Conservation (phyloP, 208 protist species). For the Trichomonas gallinae region DNA sequence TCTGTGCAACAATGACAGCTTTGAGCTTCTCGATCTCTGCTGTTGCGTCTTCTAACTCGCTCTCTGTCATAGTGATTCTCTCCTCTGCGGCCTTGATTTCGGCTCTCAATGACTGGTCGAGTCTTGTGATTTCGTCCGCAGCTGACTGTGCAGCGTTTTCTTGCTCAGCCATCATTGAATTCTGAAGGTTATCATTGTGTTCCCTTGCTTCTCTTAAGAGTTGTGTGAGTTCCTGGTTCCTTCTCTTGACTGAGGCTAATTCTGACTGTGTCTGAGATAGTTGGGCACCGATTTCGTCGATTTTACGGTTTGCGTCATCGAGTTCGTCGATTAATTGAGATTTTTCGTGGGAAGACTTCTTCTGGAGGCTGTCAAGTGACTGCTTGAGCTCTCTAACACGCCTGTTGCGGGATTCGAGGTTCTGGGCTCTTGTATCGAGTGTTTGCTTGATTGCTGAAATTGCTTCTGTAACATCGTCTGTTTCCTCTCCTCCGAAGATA, state of each 20-base stretch:
- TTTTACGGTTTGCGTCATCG: background rate
- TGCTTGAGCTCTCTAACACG: background rate
- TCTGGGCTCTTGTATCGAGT: background rate
- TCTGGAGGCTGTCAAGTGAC: background rate
- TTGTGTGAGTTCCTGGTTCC: background rate
- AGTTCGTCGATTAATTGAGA: background rate
- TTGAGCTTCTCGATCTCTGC: background rate
- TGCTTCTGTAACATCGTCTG: background rate
- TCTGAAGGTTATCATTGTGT: background rate
- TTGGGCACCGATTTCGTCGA: background rate
- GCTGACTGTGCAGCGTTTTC: background rate
- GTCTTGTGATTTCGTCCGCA: background rate
- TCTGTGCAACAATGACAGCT: background rate
- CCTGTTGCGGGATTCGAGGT: background rate
- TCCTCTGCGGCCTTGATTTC: background rate
- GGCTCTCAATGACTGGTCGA: background rate
- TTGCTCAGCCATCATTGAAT: background rate
- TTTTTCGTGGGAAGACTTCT: background rate
- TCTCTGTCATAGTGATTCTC: background rate
- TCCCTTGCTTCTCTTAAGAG: background rate
- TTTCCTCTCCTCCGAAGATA: background rate
- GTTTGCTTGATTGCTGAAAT: background rate
- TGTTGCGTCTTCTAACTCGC: background rate
- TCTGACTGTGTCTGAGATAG: background rate
- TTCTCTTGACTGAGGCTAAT: background rate